These are phyloP conservation scores for Clavispora santaluciae DNA, from an alignment of 805 yeast species.

Conservation along the genomic window DNA sequence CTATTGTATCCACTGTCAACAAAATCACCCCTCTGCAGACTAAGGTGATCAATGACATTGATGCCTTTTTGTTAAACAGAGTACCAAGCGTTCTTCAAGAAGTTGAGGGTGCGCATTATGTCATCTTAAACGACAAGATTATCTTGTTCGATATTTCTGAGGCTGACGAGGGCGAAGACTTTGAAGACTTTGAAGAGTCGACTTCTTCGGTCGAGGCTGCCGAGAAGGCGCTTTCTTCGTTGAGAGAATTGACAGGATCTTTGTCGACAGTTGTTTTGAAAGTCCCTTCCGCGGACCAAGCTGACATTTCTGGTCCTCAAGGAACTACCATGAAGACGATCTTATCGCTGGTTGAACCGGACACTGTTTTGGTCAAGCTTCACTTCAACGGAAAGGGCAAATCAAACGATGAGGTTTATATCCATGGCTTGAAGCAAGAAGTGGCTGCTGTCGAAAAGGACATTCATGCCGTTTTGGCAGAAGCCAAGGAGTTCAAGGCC, in stretches of 20 bases:
- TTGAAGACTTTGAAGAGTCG: constrained; percentile 66
- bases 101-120: constrained; percentile 48
- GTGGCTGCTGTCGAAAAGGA: constrained; percentile 52
- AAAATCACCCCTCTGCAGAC: constrained; percentile 64
- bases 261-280: constrained; percentile 47
- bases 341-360: constrained; percentile 30
- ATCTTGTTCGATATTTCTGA: constrained; percentile 52
- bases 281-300: constrained; percentile 54
- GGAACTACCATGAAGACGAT: constrained; percentile 52
- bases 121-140: constrained; percentile 47
- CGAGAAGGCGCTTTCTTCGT: constrained; percentile 46
- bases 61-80: constrained; percentile 49
- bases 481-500: constrained; percentile 45
- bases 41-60: constrained; percentile 56
- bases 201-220: constrained; percentile 50
- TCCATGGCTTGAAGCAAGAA: constrained; percentile 67
- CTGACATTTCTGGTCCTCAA: constrained; percentile 55
- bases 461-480: constrained; percentile 50
- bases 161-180: constrained; percentile 34
- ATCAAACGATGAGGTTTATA: constrained; percentile 48
- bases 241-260: constrained; percentile 56
- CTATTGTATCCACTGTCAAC: constrained; percentile 70
- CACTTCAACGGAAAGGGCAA: constrained; percentile 33
- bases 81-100: constrained; percentile 38
- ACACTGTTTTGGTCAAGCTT: constrained; percentile 44